Evolutionary conservation across 306 rosid genomes (phyloP).

Genomic region (Trichosanthes truncata): DNA sequence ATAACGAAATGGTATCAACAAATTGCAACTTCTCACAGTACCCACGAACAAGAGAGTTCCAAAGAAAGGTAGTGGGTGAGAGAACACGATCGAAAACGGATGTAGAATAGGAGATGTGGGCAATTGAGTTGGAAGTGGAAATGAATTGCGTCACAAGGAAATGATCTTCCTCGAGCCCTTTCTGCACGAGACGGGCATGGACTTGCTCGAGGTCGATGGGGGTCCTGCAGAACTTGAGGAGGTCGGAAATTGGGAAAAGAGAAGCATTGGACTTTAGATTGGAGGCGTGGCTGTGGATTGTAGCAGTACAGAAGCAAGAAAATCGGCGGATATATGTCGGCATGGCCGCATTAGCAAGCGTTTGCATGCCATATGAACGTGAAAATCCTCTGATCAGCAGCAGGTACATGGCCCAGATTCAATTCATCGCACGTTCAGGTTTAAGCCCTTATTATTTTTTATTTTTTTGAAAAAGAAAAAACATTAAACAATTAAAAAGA

Average conservation of each 20-base stretch:
- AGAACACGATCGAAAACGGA: slow-evolving; percentile 23
- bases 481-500: no score
- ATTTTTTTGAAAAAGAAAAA: no score
- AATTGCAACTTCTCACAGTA: slow-evolving; percentile 29
- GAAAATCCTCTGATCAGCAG: not conserved
- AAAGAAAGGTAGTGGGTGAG: slow-evolving; percentile 40
- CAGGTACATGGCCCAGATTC: not conserved
- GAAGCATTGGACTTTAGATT: not conserved
- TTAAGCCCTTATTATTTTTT: no score
- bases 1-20: slow-evolving; percentile 22
- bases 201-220: slow-evolving; percentile 38
- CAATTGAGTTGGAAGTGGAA: slow-evolving; percentile 21
- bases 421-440: not conserved
- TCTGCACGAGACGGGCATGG: slow-evolving; percentile 46
- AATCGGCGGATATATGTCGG: not conserved
- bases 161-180: slow-evolving; percentile 68
- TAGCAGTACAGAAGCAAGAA: not conserved
- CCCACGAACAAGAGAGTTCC: slow-evolving; percentile 48
- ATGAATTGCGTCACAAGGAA: slow-evolving; percentile 40
- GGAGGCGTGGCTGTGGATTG: not conserved
- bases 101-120: slow-evolving; percentile 11
- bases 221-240: slow-evolving; percentile 41
- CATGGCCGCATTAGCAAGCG: not conserved
- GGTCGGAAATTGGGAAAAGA: slow-evolving; percentile 19
- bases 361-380: not conserved